Conservation (phyloP, 768 basidiomycete species). For the Amanita rimosa region DNA sequence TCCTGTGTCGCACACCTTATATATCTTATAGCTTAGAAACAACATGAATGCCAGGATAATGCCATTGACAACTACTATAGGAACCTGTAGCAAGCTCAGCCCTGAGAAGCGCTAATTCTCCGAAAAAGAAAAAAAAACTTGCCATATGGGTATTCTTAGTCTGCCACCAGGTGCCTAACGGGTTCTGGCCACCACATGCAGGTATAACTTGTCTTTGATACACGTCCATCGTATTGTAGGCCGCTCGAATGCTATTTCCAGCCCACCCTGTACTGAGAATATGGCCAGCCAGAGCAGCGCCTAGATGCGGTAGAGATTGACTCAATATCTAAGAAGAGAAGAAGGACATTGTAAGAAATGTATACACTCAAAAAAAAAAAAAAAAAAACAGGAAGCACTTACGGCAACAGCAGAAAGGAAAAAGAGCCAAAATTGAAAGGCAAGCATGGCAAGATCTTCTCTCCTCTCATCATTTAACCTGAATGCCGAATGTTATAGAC, state of each 20-base stretch:
- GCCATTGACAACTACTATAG: slow-evolving; percentile 27
- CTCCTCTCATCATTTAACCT: slow-evolving; percentile 30
- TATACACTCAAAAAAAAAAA: neutral
- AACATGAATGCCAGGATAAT: slow-evolving; percentile 23
- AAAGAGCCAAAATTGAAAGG: slow-evolving; percentile 38
- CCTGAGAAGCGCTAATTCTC: neutral
- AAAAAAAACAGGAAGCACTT: slow-evolving; percentile 7
- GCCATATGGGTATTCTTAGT: slow-evolving; percentile 23
- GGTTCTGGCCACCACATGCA: slow-evolving; percentile 27
- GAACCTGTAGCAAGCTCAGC: slow-evolving; percentile 18
- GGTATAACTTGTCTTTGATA: slow-evolving; percentile 25
- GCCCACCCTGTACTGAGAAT: slow-evolving; percentile 37
- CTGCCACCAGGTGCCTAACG: slow-evolving; percentile 33
- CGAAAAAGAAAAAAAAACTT: slow-evolving; percentile 9
- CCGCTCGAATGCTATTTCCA: slow-evolving; percentile 26
- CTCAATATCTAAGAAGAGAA: slow-evolving; percentile 26
- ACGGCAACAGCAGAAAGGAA: slow-evolving; percentile 35
- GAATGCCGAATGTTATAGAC: no score
- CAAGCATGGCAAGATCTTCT: slow-evolving; percentile 35
- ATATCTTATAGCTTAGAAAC: slow-evolving; percentile 30
- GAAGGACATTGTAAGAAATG: no score
- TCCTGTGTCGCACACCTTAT: slow-evolving; percentile 23
- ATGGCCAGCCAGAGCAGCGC: slow-evolving; percentile 34
- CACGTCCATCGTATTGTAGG: slow-evolving; percentile 16
- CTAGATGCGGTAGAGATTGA: slow-evolving; percentile 42